A percentile compares a stretch with the other conserved stretches of the same genome.
These are phyloP conservation scores for Cornus controversa DNA, from an alignment of 148 eudicot species.

Conservation along the genomic window DNA sequence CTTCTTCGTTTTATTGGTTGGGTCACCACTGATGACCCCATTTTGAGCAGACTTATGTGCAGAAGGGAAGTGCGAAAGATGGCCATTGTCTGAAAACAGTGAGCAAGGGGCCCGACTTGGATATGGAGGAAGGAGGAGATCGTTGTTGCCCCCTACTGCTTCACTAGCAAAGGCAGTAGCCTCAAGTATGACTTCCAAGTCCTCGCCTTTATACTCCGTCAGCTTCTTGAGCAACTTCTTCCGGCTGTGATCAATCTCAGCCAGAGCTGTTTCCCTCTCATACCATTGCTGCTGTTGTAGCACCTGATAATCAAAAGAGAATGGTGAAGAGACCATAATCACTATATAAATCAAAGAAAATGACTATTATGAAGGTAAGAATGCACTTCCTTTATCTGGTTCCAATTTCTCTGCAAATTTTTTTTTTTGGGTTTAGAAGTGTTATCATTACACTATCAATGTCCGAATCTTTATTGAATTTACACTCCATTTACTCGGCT, in stretches of 20 bases:
- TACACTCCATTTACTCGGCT: too few relatives aligned
- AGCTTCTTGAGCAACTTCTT: constrained; percentile 74
- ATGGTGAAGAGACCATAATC: neutral
- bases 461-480: too few relatives aligned
- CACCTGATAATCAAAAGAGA: constrained; percentile 42
- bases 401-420: neutral
- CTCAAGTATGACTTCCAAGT: constrained; percentile 71
- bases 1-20: constrained; percentile 6
- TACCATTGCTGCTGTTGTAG: constrained; percentile 87
- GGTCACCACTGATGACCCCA: constrained; percentile 28
- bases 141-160: constrained; percentile 64
- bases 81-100: constrained; percentile 36
- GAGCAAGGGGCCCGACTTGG: constrained; percentile 51
- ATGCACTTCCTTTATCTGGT: neutral
- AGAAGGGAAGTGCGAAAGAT: constrained; percentile 33
- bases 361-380: neutral
- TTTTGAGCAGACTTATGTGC: constrained; percentile 46
- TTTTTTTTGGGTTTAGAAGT: too few relatives aligned
- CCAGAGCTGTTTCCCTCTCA: constrained; percentile 74
- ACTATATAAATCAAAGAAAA: neutral
- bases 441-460: neutral
- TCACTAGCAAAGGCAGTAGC: constrained; percentile 80
- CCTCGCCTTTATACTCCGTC: constrained; percentile 70
- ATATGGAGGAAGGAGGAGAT: constrained; percentile 79
- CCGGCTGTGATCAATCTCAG: constrained; percentile 76